Evolutionary conservation across 78 protist genomes (phyloP).

Genomic region (Capsaspora owczarzaki): DNA sequence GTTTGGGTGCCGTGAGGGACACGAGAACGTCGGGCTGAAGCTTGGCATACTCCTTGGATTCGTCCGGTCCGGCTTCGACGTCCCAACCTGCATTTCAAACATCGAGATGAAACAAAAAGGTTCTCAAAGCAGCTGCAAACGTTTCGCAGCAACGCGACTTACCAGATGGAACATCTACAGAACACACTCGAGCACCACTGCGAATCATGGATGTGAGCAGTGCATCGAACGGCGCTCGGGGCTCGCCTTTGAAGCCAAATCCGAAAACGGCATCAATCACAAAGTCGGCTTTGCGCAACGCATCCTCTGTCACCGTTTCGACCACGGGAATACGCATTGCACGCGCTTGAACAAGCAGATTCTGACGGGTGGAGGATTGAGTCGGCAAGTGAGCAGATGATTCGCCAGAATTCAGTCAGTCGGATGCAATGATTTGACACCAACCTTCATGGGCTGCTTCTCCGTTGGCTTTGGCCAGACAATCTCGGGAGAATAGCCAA

Average conservation of each 20-base stretch:
- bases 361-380: too few species aligned
- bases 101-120: too few species aligned
- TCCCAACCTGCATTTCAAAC: not conserved
- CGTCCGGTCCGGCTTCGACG: slow-evolving; percentile 20
- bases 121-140: too few species aligned
- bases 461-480: too few species aligned
- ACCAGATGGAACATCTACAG: not conserved
- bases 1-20: slow-evolving; percentile 21
- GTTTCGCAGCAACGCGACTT: not conserved
- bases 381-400: too few species aligned
- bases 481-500: too few species aligned
- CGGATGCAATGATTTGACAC: too few species aligned
- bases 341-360: too few species aligned
- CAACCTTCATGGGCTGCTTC: too few species aligned
- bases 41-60: not conserved
- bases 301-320: too few species aligned
- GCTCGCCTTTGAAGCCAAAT: not conserved
- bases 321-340: too few species aligned
- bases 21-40: slow-evolving; percentile 16
- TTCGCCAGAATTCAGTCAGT: too few species aligned
- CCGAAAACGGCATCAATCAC: slow-evolving; percentile 5
- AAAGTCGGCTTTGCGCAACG: not conserved
- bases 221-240: not conserved
- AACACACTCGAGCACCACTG: not conserved
- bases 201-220: not conserved